These are phyloP conservation scores for Centella asiatica DNA, from an alignment of 129 eudicot genomes.

Conservation along the genomic window DNA sequence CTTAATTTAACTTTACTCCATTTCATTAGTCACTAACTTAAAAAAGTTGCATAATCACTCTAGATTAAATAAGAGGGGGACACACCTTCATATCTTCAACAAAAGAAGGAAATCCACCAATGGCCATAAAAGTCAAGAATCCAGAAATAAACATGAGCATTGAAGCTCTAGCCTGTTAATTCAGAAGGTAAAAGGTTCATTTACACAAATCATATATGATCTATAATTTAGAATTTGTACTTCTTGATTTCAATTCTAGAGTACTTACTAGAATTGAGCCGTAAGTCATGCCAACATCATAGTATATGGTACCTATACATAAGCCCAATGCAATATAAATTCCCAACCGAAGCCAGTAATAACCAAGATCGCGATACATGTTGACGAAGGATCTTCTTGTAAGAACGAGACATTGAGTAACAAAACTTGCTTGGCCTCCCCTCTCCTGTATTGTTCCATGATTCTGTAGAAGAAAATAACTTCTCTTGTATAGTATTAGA, in stretches of 20 bases:
- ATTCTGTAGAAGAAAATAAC: conserved; percentile 11
- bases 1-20: no score
- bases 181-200: background rate
- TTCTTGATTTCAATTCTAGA: background rate
- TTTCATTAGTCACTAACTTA: no score
- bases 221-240: background rate
- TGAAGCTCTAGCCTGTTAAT: conserved; percentile 59
- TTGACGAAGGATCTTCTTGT: conserved; percentile 51
- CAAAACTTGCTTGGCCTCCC: conserved; percentile 42
- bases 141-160: conserved; percentile 62
- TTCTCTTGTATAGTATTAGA: no score
- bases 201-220: background rate
- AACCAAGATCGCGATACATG: conserved; percentile 63
- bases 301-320: conserved; percentile 49
- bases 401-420: conserved; percentile 48
- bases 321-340: conserved; percentile 42
- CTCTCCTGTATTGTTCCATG: conserved; percentile 20
- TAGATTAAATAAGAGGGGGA: no score
- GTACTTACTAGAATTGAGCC: conserved; percentile 53
- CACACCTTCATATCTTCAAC: conserved; percentile 75
- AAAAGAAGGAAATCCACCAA: conserved; percentile 85
- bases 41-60: no score
- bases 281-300: conserved; percentile 37
- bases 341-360: conserved; percentile 61
- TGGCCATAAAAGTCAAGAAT: conserved; percentile 80